Percentiles rank a stretch among this genome's conserved stretches.
phyloP scores from a whole-genome alignment of 495 filamentous ascomycete species.

The Aspergillus ostianus region DNA sequence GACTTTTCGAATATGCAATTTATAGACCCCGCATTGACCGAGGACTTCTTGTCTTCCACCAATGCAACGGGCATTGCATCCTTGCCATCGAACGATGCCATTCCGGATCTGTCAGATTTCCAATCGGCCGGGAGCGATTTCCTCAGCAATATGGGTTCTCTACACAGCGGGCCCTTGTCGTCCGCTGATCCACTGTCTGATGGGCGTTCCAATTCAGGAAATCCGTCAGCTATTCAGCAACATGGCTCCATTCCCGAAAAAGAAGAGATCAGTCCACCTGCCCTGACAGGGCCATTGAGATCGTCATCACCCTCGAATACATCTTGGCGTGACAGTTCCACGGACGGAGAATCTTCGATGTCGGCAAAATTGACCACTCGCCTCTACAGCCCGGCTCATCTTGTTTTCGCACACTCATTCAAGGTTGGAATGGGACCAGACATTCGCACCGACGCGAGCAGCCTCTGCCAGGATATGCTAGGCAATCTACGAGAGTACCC shows the following conservation, averaged over 20 bases:
- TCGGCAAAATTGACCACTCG: not conserved
- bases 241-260: not conserved
- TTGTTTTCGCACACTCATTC: conserved; percentile 13
- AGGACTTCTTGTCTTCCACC: not conserved
- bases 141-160: conserved; percentile 3
- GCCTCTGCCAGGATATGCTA: conserved; percentile 13
- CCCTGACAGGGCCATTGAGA: not conserved
- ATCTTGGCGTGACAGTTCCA: not conserved
- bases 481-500: conserved; percentile 15
- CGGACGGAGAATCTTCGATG: not conserved
- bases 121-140: conserved; percentile 3
- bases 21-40: not conserved
- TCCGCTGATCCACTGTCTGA: not conserved
- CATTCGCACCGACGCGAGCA: not conserved
- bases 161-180: not conserved
- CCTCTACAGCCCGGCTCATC: conserved; percentile 1
- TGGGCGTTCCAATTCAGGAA: not conserved
- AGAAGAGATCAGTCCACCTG: not conserved
- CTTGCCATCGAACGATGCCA: conserved; percentile 12
- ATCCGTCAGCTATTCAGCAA: not conserved
- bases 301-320: not conserved
- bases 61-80: not conserved
- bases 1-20: conserved; percentile 1
- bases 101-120: conserved; percentile 6
- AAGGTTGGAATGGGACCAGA: not conserved